Evolutionary conservation across 345 rosid genomes (phyloP), one percentile per base, ranked within the genome.

Genomic region (Citrus medica): DNA sequence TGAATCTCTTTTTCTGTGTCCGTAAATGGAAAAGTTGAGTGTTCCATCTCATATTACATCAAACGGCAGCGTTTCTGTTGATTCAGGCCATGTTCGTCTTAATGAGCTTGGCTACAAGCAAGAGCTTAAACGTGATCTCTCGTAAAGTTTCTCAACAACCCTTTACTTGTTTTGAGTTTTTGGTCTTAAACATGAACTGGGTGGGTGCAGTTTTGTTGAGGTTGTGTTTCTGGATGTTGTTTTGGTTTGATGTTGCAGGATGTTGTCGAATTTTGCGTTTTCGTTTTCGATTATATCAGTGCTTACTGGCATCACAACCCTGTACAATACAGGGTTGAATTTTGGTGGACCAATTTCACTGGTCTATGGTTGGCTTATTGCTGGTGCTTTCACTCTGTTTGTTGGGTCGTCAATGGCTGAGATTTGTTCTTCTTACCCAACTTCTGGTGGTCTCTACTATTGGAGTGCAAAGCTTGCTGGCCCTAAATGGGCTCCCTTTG

Each of bases 401-500:
- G 98, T 93, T 42, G 98, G 97, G 8, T 77, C 85, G 35, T 87
- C 99, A 9, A 93, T 96, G 98, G 99, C 97, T 69, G 98, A 96
- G 86, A 93, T 96, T 78, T 96, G 99, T 79, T 96, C 98, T 35
- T 88, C 99, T 56, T 93, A 89, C 80, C 99, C 99, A 14, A 96
- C 99, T 68, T 96, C 98, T 22, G 97, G 99, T 28, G 99, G 99
- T 58, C 95, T 96, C 60, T 96, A 96, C 81, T 96, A 92, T 77
- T 96, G 99, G 99, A 96, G 99, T 85, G 99, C 99, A 67, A 92
- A 84, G 92, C 98, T 95, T 80, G 98, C 97, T 22, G 99, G 99
- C 56, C 89, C 84, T 9, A 60, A 83, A 7, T 93, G 99, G 99
- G 94, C 99, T 14, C 97, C 99, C 24, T 87, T 96, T 63, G 98